Percentiles rank a stretch among this genome's conserved stretches.
phyloP scores from a whole-genome alignment of 1,139 yeast genomes.

The Diutina siamensis region DNA sequence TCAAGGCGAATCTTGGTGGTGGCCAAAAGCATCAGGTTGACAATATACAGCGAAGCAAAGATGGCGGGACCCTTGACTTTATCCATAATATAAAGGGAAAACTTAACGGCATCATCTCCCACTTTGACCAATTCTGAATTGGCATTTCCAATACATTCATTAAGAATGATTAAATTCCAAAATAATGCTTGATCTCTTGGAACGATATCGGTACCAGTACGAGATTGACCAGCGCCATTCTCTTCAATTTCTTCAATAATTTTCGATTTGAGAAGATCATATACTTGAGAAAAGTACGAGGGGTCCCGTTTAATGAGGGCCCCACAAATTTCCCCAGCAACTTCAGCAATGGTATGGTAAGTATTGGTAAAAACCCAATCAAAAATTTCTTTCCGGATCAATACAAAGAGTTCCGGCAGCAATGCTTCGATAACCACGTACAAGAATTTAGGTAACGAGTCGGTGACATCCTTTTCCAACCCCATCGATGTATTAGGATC shows the following conservation, averaged over 20 bases:
- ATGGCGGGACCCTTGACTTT: slow-evolving; percentile 57
- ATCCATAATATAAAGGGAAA: slow-evolving; percentile 42
- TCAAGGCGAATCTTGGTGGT: slow-evolving; percentile 47
- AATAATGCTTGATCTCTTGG: slow-evolving; percentile 71
- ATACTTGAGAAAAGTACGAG: slow-evolving; percentile 29
- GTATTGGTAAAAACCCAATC: slow-evolving; percentile 49
- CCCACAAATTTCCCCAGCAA: slow-evolving; percentile 62
- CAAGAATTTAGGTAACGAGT: slow-evolving; percentile 51
- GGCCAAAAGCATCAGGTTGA: slow-evolving; percentile 59
- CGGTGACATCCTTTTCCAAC: slow-evolving; percentile 42
- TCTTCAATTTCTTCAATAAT: slow-evolving; percentile 65
- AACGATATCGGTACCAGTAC: slow-evolving; percentile 57
- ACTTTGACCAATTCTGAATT: slow-evolving; percentile 31
- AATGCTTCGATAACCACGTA: slow-evolving; percentile 60
- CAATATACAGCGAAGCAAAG: slow-evolving; percentile 35
- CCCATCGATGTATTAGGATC: slow-evolving; percentile 40
- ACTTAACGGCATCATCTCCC: slow-evolving; percentile 33
- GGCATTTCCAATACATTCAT: slow-evolving; percentile 65
- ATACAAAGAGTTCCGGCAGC: slow-evolving; percentile 49
- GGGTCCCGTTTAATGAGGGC: slow-evolving; percentile 57
- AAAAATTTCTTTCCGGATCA: slow-evolving; percentile 40
- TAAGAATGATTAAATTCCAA: slow-evolving; percentile 61
- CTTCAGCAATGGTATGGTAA: slow-evolving; percentile 55
- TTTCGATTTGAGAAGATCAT: slow-evolving; percentile 34
- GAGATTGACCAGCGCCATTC: slow-evolving; percentile 71